phyloP scores from a whole-genome alignment of 1,284 basidiomycete species.

The Paramarasmius palmivorus region DNA sequence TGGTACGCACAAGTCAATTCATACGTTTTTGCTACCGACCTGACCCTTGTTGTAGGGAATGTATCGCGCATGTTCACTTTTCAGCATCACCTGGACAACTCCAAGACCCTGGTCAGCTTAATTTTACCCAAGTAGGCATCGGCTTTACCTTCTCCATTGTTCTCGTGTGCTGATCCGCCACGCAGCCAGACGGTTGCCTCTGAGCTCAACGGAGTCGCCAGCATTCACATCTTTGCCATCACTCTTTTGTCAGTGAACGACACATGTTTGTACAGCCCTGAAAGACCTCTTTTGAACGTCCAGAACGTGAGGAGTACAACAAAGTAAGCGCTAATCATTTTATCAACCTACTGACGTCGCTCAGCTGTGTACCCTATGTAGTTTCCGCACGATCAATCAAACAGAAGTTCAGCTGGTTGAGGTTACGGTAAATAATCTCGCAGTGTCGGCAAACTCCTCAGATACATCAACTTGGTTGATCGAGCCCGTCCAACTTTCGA shows the following conservation, averaged over 20 bases:
- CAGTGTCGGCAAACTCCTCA: slow-evolving; percentile 12
- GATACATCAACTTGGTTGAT: slow-evolving; percentile 19
- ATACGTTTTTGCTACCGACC: not conserved
- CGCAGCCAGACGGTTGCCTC: slow-evolving; percentile 18
- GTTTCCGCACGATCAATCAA: slow-evolving; percentile 11
- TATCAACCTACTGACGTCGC: no score
- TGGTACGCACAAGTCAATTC: slow-evolving; percentile 2
- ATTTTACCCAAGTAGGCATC: slow-evolving; percentile 11
- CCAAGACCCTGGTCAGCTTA: slow-evolving; percentile 11
- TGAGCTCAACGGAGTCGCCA: slow-evolving; percentile 14
- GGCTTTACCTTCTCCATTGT: not conserved
- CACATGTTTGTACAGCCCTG: not conserved
- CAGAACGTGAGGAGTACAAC: slow-evolving; percentile 26
- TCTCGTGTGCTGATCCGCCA: slow-evolving; percentile 5
- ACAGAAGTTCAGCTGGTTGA: slow-evolving; percentile 24
- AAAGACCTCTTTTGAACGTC: slow-evolving; percentile 17
- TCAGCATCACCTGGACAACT: slow-evolving; percentile 16
- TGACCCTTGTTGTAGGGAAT: slow-evolving; percentile 6
- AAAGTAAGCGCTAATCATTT: no score
- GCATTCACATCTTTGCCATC: slow-evolving; percentile 29
- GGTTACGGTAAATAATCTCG: slow-evolving; percentile 25
- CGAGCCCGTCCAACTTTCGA: slow-evolving; percentile 18
- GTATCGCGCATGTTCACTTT: slow-evolving; percentile 18
- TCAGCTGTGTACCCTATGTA: no score
- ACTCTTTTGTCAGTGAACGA: slow-evolving; percentile 21